Evolutionary conservation across 148 eudicot species (phyloP).

Genomic region (Camellia sinensis): DNA sequence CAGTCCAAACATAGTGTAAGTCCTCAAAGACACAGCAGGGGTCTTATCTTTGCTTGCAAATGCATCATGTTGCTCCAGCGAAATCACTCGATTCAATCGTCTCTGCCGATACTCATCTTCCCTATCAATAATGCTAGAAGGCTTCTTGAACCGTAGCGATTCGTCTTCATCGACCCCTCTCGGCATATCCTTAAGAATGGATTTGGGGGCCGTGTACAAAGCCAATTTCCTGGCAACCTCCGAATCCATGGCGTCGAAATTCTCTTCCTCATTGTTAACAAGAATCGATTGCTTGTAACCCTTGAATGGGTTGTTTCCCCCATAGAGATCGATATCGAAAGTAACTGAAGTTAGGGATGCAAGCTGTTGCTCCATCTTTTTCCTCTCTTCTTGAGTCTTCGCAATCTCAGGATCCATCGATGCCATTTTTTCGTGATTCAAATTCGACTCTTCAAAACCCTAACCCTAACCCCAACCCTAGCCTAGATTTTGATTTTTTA

Average conservation of each 20-base stretch:
- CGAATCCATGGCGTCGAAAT: constrained; percentile 46
- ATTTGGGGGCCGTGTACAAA: constrained; percentile 79
- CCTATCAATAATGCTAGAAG: constrained; percentile 71
- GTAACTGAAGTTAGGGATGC: constrained; percentile 60
- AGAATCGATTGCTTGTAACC: constrained; percentile 66
- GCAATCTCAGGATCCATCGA: constrained; percentile 61
- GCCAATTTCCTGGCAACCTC: constrained; percentile 67
- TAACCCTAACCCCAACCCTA: no score
- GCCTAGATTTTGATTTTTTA: no score
- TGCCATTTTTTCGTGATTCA: constrained; percentile 25
- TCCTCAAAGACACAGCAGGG: constrained; percentile 68
- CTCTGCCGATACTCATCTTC: constrained; percentile 76
- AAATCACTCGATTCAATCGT: constrained; percentile 62
- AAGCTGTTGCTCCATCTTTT: constrained; percentile 67
- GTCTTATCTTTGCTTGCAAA: constrained; percentile 83
- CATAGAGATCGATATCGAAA: constrained; percentile 76
- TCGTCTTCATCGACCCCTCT: constrained; percentile 59
- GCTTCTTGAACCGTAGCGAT: constrained; percentile 49
- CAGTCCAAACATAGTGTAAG: no score
- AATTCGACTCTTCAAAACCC: background rate
- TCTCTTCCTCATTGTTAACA: constrained; percentile 78
- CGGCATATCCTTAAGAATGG: constrained; percentile 67
- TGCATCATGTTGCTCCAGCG: constrained; percentile 78
- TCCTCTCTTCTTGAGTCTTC: constrained; percentile 86
- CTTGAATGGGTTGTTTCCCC: constrained; percentile 45